Percentiles rank a stretch among this genome's conserved stretches.
These are phyloP conservation scores for Neofusicoccum parvum DNA, from an alignment of 2,329 filamentous ascomycete species.

Conservation along the genomic window DNA sequence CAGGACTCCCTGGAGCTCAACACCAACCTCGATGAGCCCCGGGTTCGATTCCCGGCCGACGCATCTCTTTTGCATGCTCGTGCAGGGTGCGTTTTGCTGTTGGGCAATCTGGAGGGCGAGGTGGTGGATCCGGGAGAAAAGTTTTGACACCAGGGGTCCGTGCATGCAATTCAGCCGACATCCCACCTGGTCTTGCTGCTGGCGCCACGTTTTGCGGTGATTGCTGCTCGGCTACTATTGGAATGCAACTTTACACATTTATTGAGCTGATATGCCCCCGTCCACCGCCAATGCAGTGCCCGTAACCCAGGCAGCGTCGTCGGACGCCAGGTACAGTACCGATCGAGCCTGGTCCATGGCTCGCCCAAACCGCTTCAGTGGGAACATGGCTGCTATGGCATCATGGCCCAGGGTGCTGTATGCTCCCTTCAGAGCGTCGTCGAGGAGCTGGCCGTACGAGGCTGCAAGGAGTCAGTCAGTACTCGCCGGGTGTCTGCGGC, in stretches of 20 bases:
- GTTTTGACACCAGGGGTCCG: too few species aligned
- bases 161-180: too few species aligned
- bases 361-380: background rate
- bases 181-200: too few species aligned
- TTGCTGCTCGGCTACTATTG: too few species aligned
- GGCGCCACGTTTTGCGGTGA: too few species aligned
- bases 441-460: background rate
- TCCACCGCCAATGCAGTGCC: constrained; percentile 44
- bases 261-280: constrained; percentile 34
- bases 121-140: background rate
- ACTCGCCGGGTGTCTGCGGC: background rate
- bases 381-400: background rate
- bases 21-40: background rate
- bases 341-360: constrained; percentile 31
- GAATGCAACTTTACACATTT: background rate
- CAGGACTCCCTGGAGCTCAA: too few species aligned
- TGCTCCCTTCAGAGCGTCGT: background rate
- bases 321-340: constrained; percentile 47
- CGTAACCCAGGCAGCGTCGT: constrained; percentile 47
- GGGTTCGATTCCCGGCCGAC: constrained; percentile 12
- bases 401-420: background rate
- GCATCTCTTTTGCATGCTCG: background rate
- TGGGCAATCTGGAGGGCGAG: background rate
- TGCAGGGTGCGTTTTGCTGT: background rate
- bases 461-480: background rate